These are phyloP conservation scores for Amanita brunnescens DNA, from an alignment of 768 basidiomycete species.

Conservation along the genomic window DNA sequence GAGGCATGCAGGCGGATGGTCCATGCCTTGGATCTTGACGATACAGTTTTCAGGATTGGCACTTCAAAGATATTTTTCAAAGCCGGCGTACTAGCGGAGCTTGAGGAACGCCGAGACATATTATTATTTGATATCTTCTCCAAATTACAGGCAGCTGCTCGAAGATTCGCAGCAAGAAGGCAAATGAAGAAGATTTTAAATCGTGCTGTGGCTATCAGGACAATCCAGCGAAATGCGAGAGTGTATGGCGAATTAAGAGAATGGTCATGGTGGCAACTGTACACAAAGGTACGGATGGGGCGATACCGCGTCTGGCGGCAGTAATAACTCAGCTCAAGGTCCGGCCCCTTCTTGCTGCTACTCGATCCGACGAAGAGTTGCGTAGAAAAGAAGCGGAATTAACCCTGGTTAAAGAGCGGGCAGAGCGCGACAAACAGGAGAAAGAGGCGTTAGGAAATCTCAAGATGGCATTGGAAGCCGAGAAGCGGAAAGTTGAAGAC, in stretches of 20 bases:
- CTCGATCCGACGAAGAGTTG: conserved; percentile 87
- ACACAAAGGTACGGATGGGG: conserved; percentile 72
- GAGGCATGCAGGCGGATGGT: conserved; percentile 92
- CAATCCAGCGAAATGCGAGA: conserved; percentile 90
- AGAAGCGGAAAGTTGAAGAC: conserved; percentile 76
- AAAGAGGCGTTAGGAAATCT: conserved; percentile 68
- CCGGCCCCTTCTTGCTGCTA: conserved; percentile 86
- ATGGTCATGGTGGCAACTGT: conserved; percentile 99
- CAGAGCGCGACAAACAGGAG: conserved; percentile 81
- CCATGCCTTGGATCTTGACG: conserved; percentile 80
- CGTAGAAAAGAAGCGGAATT: conserved; percentile 83
- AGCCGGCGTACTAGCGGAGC: conserved; percentile 91
- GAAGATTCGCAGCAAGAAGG: conserved; percentile 79
- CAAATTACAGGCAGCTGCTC: conserved; percentile 74
- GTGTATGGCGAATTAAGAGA: conserved; percentile 84
- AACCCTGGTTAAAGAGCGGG: conserved; percentile 68
- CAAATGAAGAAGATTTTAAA: conserved; percentile 94
- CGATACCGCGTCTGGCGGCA: neutral
- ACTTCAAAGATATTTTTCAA: conserved; percentile 99
- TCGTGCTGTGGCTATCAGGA: conserved; percentile 82
- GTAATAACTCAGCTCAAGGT: conserved; percentile 39
- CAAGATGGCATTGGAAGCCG: conserved; percentile 75
- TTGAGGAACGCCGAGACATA: conserved; percentile 87
- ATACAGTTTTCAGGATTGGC: conserved; percentile 79
- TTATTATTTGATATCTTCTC: conserved; percentile 88